These are phyloP conservation scores for Chrysanthemum seticuspe DNA, from an alignment of 129 eudicot genomes.

Conservation along the genomic window DNA sequence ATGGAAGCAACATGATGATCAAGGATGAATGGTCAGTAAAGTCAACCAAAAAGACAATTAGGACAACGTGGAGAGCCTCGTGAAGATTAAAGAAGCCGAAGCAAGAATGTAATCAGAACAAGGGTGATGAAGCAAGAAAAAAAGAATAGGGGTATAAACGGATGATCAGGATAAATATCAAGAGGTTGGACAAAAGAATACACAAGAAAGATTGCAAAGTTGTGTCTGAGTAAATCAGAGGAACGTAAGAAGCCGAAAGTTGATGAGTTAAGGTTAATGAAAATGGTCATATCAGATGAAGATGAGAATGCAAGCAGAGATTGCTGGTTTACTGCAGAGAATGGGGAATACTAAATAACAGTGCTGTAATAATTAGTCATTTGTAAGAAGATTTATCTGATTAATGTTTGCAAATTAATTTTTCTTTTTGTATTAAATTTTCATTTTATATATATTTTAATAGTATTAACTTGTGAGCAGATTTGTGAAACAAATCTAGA, in stretches of 20 bases:
- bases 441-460: background rate
- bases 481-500: background rate
- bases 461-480: background rate
- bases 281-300: constrained; percentile 59
- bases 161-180: constrained; percentile 49
- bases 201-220: constrained; percentile 43
- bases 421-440: background rate
- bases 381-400: background rate
- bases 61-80: constrained; percentile 71
- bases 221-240: constrained; percentile 63
- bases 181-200: constrained; percentile 69
- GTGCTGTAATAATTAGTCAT: constrained; percentile 33
- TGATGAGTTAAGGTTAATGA: constrained; percentile 44
- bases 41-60: constrained; percentile 43
- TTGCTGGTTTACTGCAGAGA: constrained; percentile 65
- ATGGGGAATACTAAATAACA: constrained; percentile 82
- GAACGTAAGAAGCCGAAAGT: constrained; percentile 37
- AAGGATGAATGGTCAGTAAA: constrained; percentile 76
- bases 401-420: background rate
- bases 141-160: constrained; percentile 58
- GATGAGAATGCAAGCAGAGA: constrained; percentile 77
- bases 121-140: constrained; percentile 53
- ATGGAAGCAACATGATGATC: constrained; percentile 7
- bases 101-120: constrained; percentile 39
- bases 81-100: constrained; percentile 74